These are phyloP conservation scores for Annulohypoxylon bovei DNA, from an alignment of 495 filamentous ascomycete species.

Conservation along the genomic window DNA sequence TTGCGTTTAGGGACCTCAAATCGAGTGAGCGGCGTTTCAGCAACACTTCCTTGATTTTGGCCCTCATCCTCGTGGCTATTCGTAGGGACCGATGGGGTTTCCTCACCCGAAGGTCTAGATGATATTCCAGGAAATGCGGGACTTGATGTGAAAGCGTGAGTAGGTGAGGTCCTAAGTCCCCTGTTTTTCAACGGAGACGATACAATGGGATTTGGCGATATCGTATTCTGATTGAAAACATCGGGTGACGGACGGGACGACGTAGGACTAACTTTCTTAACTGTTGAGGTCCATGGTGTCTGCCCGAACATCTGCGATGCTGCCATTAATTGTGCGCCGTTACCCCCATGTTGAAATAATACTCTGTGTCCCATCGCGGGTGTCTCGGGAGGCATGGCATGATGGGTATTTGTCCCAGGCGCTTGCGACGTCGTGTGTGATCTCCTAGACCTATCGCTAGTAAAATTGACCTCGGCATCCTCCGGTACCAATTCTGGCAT, in stretches of 20 bases:
- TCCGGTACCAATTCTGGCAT: constrained; percentile 29
- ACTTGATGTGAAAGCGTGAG: constrained; percentile 47
- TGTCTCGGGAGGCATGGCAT: constrained; percentile 51
- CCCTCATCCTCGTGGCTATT: constrained; percentile 20
- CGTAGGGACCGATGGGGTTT: constrained; percentile 28
- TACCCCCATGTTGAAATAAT: constrained; percentile 51
- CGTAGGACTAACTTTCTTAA: constrained; percentile 56
- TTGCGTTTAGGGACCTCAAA: constrained; percentile 13
- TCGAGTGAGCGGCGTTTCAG: constrained; percentile 21
- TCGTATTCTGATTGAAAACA: constrained; percentile 48
- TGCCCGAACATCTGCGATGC: constrained; percentile 57
- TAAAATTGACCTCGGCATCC: constrained; percentile 13
- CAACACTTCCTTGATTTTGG: constrained; percentile 18
- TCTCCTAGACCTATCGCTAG: not conserved
- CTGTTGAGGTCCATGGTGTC: constrained; percentile 56
- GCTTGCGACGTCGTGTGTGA: constrained; percentile 29
- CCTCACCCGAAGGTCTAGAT: constrained; percentile 26
- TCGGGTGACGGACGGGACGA: constrained; percentile 60
- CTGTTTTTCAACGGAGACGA: constrained; percentile 59
- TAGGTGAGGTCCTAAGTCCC: constrained; percentile 52
- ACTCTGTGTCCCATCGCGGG: constrained; percentile 50
- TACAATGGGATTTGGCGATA: constrained; percentile 50
- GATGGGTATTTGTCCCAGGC: not conserved
- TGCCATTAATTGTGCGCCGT: constrained; percentile 48
- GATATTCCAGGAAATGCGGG: constrained; percentile 33